Evolutionary conservation across 2,329 filamentous ascomycete genomes (phyloP), one percentile per base, ranked within the genome.

Genomic region (Sporothrix brasiliensis): DNA sequence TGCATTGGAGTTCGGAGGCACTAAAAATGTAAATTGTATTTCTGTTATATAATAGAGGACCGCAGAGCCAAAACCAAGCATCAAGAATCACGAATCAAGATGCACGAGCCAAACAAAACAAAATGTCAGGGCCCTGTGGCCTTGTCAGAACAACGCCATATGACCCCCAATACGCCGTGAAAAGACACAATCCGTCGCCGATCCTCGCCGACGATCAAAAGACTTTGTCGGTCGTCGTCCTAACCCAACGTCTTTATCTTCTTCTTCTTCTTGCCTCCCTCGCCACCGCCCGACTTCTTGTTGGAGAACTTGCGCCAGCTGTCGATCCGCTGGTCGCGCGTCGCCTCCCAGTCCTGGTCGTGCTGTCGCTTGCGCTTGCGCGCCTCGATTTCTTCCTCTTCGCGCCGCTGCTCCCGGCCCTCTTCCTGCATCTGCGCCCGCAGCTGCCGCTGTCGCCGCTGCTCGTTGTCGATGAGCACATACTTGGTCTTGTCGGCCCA

Each of bases 341-440:
- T 97, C 77, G 92, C 89, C 83, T 99, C 95, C 95, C 95, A 99
- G 73, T 94, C 91, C 82, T 95, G 89, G 74, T 98, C 93, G 79
- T 95, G 92, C 78, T 98, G 93, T 72, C 95, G 86, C 87, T 94
- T 94, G 75, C 91, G 86, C 82, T 94, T 94, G 76, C 92, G 84
- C 75, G 87, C 87, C 76, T 94, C 93, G 11, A 91, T 73, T 81
- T 97, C 94, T 75, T 93, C 92, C 27, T 99, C 95, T 76, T 89
- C 89, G 79, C 91, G 91, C 78, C 89, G 88, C 85, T 96, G 90
- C 83, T 95, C 91, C 69, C 95, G 86, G 7, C 95, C 95, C 80
- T 99, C 94, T 80, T 99, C 95, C 81, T 97, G 93, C 90, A 99
- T 91, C 84, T 95, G 92, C 53, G 92, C 95, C 83, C 97, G 96